Conservation (phyloP, 163 green algal species). For the Picocystis sp. region DNA sequence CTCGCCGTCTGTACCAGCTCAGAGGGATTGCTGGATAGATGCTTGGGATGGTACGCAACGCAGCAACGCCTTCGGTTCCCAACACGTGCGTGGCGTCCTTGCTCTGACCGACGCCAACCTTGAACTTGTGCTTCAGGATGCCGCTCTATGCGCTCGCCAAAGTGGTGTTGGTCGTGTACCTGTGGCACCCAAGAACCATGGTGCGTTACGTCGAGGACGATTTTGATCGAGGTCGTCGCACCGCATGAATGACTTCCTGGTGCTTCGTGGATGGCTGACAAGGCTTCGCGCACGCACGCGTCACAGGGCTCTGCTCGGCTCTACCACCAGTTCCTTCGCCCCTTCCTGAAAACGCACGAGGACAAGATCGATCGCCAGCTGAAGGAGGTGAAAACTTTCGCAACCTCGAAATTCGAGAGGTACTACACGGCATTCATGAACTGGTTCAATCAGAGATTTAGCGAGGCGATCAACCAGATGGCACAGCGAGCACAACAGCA, state of each 20-base stretch:
- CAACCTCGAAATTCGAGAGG: too few species aligned
- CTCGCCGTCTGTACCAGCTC: constrained; percentile 31
- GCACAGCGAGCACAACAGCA: too few species aligned
- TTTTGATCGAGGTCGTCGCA: too few species aligned
- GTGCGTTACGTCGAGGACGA: too few species aligned
- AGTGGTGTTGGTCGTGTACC: constrained; percentile 46
- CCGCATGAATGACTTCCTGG: too few species aligned
- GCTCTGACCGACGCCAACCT: neutral
- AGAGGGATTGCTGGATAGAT: constrained; percentile 22
- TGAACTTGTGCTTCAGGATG: constrained; percentile 26
- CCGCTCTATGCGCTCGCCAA: constrained; percentile 62
- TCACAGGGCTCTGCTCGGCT: constrained; percentile 19
- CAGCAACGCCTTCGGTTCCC: neutral
- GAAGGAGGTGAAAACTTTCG: constrained; percentile 13
- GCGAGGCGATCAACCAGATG: too few species aligned
- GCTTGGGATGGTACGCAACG: constrained; percentile 16
- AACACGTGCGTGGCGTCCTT: constrained; percentile 9
- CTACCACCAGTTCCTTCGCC: constrained; percentile 19
- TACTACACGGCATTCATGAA: too few species aligned
- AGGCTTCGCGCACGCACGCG: too few species aligned
- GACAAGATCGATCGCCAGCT: constrained; percentile 23
- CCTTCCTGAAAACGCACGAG: constrained; percentile 15
- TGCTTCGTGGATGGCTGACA: too few species aligned
- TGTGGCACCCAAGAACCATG: constrained; percentile 48
- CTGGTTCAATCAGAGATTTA: too few species aligned